Base-by-base conservation (phyloP, 2,329 filamentous ascomycete species). In the Sarocladiaceae sp. region DNA sequence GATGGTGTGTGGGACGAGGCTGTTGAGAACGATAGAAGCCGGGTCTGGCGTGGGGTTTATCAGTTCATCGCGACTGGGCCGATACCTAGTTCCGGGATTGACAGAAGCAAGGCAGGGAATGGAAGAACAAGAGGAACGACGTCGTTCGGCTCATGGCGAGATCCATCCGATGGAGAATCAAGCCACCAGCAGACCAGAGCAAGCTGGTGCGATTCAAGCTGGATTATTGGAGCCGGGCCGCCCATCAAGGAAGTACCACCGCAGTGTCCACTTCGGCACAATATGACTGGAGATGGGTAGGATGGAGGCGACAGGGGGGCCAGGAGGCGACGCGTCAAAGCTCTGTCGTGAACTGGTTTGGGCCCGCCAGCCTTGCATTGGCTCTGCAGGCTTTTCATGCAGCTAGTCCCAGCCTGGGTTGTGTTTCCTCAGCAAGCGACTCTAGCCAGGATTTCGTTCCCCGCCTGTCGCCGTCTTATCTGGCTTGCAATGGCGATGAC, bases 281-380 rank as follows among this genome's bases (percentile, higher is more conserved):
- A n/a, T n/a, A n/a, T n/a, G n/a, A n/a, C n/a, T n/a, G 19, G 34
- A 39, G 19, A 19, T 41, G n/a, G 15, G 10, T 18, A 11, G 37
- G 4, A 41, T 21, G 29, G 23, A 29, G 34, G 23, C n/a, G 21
- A 29, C 37, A 41, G 37, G 37, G 37, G 37, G 26, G 11, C 18
- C 23, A 21, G 37, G 13, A 16, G 37, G 13, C 26, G 29, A 41
- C 37, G 37, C 37, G 37, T 41, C 37, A 41, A 41, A 41, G 13
- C 37, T 23, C 23, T 41, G 37, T 41, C 37, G 29, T 41, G 37
- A 41, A 41, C 37, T 9, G 37, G 19, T 39, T 39, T 12, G 21
- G 37, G 37, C 37, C 37, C 37, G 37, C 37, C 37, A 41, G 37
- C 37, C 37, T 41, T 41, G 37, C 37, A 41, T 41, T 24, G 21